These are phyloP conservation scores for Calonectria henricotiae DNA, from an alignment of 2,329 filamentous ascomycete genomes.

Conservation along the genomic window DNA sequence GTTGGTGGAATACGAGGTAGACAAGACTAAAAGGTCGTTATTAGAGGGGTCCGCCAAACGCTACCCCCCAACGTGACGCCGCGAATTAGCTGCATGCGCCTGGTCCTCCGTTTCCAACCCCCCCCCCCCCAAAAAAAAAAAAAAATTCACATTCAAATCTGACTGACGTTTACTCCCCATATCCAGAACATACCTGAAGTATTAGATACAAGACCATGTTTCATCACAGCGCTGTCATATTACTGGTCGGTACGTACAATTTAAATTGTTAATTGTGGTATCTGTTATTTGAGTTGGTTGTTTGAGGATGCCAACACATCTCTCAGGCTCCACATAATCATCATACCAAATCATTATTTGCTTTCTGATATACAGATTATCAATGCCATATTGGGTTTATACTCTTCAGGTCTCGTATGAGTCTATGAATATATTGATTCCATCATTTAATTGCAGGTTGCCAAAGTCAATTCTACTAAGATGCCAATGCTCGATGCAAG, in stretches of 20 bases:
- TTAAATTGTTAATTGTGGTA: neutral
- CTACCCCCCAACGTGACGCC: slow-evolving; percentile 20
- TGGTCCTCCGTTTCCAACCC: slow-evolving; percentile 18
- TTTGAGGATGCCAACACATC: neutral
- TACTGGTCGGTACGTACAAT: neutral
- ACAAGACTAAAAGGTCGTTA: neutral
- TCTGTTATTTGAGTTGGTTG: neutral
- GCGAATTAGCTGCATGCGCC: slow-evolving; percentile 15
- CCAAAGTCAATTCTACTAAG: no score
- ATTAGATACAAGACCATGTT: slow-evolving; percentile 5
- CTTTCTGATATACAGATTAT: no score
- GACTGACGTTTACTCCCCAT: slow-evolving; percentile 5
- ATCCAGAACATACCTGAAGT: slow-evolving; percentile 12
- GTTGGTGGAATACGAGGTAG: slow-evolving; percentile 24
- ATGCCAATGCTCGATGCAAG: no score
- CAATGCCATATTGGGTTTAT: no score
- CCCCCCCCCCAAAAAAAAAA: no score
- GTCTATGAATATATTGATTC: no score
- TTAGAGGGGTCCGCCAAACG: slow-evolving; percentile 17
- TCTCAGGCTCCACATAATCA: neutral
- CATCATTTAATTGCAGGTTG: no score
- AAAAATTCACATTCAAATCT: neutral
- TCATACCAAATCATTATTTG: neutral
- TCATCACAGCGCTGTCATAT: neutral
- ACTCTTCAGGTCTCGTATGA: no score